Conservation (phyloP, 2,329 filamentous ascomycete genomes). For the Claviceps purpurea region DNA sequence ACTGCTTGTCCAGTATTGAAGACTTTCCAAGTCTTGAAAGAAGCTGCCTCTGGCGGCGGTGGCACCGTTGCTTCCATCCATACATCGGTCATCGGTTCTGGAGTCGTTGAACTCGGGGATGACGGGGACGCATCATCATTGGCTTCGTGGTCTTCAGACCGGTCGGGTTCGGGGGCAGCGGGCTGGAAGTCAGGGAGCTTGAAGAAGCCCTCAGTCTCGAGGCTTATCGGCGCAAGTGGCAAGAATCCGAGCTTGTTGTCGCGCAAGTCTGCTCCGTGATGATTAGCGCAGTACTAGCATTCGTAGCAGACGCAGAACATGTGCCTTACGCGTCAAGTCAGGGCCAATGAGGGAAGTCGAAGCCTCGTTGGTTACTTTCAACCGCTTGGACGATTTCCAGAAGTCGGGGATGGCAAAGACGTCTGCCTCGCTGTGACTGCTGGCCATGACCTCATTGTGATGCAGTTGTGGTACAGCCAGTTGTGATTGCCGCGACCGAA, state of each 20-base stretch:
- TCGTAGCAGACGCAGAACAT: background rate
- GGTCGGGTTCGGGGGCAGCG: background rate
- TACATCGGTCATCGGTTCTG: conserved; percentile 14
- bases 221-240: conserved; percentile 10
- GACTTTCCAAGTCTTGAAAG: conserved; percentile 55
- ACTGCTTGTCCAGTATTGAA: conserved; percentile 35
- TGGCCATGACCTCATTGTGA: conserved; percentile 16
- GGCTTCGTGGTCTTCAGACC: background rate
- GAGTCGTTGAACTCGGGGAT: conserved; percentile 4
- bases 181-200: conserved; percentile 8
- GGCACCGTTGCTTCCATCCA: conserved; percentile 32
- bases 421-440: conserved; percentile 32
- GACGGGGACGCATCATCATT: background rate
- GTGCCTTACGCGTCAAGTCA: conserved; percentile 18
- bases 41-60: conserved; percentile 16
- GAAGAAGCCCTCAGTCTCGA: conserved; percentile 20
- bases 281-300: background rate
- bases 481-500: background rate
- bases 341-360: conserved; percentile 30
- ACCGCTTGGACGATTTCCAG: conserved; percentile 40
- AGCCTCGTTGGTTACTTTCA: conserved; percentile 16
- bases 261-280: background rate
- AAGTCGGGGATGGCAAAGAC: conserved; percentile 53
- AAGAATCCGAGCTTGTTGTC: conserved; percentile 4
- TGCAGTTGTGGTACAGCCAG: background rate